Conservation (phyloP, 2,329 filamentous ascomycete species). For the Biscogniauxia marginata region DNA sequence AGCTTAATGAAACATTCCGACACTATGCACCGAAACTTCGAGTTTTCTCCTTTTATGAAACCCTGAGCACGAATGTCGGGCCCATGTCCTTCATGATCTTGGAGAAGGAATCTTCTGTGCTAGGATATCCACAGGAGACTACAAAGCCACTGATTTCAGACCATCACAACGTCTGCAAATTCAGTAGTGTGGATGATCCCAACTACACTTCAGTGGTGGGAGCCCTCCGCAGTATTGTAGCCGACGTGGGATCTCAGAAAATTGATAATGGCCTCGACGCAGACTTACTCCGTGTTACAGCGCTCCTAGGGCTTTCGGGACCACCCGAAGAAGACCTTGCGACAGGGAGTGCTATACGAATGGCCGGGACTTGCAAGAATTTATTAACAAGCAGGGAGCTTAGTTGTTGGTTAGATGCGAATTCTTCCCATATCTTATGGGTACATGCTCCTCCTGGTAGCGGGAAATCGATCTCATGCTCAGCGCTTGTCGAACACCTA, state of each 20-base stretch:
- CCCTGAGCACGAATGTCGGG: conserved; percentile 14
- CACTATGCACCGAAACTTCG: conserved; percentile 23
- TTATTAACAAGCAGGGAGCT: no score
- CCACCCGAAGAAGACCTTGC: no score
- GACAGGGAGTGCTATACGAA: no score
- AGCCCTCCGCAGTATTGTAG: neutral
- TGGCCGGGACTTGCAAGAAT: no score
- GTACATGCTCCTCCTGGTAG: conserved; percentile 9
- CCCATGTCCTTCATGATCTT: conserved; percentile 16
- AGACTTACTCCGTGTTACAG: no score
- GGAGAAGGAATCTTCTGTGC: conserved; percentile 38
- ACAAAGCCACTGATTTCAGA: conserved; percentile 39
- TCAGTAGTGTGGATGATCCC: conserved; percentile 32
- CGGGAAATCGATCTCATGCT: conserved; percentile 20
- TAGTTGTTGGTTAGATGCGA: conserved; percentile 7
- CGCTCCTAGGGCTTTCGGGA: neutral
- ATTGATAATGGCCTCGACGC: no score
- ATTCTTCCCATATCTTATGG: conserved; percentile 9
- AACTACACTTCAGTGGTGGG: conserved; percentile 36
- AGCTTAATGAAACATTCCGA: conserved; percentile 31
- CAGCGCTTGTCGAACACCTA: conserved; percentile 19
- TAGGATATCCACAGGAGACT: conserved; percentile 42
- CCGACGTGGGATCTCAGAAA: no score
- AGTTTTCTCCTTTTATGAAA: conserved; percentile 31
- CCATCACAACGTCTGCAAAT: conserved; percentile 44